Evolutionary conservation across 2,329 filamentous ascomycete species (phyloP), one percentile per base, ranked within the genome.

Genomic region (Phialophora tarda): DNA sequence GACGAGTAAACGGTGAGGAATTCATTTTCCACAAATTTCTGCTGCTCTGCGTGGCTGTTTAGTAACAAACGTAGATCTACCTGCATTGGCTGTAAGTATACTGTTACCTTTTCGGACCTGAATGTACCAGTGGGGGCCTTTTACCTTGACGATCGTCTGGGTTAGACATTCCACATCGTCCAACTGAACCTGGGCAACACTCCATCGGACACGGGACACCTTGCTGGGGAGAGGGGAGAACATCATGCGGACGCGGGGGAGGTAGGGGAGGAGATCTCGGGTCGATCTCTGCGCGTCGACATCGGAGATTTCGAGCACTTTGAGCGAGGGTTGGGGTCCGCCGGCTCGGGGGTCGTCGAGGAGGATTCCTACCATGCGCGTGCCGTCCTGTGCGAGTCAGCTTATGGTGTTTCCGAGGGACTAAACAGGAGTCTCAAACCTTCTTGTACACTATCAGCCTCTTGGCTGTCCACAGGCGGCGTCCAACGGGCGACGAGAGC

Each of bases 81-180:
- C 72, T 80, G 72, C 23, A 30, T 44, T 26, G 47, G 23, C 32
- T 47, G 41, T 26, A 63, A 63, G 41, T 66, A 64, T 59, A 71
- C 64, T 59, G 69, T 72, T 76, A 83, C 82, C 81, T 78, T 83
- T 84, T 69, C 80, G 81, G 44, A 82, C 80, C 66, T 80, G 81
- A 8, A 85, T 72, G 63, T 79, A 80, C 78, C 79, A 82, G n/a
- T 76, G 75, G 23, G 80, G 79, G 34, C 81, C 80, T 28, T 79
- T 79, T 53, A 85, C 75, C 71, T 86, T 86, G 56, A 87, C 79
- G 38, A 84, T 75, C 11, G 89, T 91, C 68, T 86, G 85, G 0
- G 94, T 96, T 64, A 99, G 83, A 73, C 91, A 94, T 76, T 98
- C 93, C 17, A 99, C 82, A 72, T 96, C 91, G 44, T 82, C 84